Evolutionary conservation across 2,329 filamentous ascomycete genomes (phyloP).

Genomic region (Ophioceras dolichostomum): DNA sequence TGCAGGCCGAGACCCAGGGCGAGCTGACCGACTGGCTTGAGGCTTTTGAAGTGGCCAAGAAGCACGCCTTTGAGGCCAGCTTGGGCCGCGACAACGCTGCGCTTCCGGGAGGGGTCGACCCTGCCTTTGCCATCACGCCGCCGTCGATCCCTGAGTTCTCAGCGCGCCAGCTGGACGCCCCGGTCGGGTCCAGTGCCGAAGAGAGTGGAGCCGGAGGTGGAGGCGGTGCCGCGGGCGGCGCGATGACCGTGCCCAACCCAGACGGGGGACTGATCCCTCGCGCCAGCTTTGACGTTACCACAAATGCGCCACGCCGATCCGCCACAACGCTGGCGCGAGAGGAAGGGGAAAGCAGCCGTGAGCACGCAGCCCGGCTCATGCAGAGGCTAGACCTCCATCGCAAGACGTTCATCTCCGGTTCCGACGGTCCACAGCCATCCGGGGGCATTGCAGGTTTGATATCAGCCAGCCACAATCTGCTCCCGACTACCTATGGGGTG

Average conservation of each 20-base stretch:
- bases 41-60: conserved; percentile 88
- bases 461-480: conserved; percentile 67
- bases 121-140: conserved; percentile 86
- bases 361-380: conserved; percentile 80
- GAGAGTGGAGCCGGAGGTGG: conserved; percentile 12
- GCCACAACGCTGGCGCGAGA: conserved; percentile 42
- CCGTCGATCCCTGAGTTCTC: conserved; percentile 85
- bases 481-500: conserved; percentile 35
- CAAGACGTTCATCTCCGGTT: conserved; percentile 48
- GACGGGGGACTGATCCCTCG: conserved; percentile 44
- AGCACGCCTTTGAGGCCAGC: conserved; percentile 71
- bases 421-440: conserved; percentile 27
- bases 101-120: conserved; percentile 41
- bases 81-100: conserved; percentile 36
- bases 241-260: conserved; percentile 50
- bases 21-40: conserved; percentile 94
- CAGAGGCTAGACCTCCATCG: conserved; percentile 85
- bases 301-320: conserved; percentile 33
- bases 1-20: conserved; percentile 85
- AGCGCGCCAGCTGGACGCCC: conserved; percentile 46
- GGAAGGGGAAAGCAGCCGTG: conserved; percentile 63
- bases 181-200: conserved; percentile 7
- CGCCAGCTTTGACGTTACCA: conserved; percentile 58
- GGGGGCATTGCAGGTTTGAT: conserved; percentile 76
- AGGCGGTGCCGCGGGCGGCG: conserved; percentile 26